Conservation (phyloP, 1,139 yeast species). For the Lodderomyces theae region DNA sequence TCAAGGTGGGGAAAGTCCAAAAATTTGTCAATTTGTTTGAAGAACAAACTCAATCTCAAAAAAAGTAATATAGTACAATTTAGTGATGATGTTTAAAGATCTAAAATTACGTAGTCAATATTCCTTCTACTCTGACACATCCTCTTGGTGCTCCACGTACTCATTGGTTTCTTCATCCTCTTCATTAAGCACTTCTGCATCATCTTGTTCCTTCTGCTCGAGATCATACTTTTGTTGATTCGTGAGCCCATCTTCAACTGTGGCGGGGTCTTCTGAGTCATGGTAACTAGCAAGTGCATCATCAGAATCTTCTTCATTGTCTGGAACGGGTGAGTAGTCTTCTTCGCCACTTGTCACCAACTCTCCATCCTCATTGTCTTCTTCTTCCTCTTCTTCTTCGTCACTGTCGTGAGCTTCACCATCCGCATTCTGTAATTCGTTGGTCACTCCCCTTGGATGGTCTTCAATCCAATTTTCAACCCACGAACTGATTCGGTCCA, state of each 20-base stretch:
- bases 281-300: constrained; percentile 2
- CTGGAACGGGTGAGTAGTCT: constrained; percentile 3
- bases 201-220: constrained; percentile 9
- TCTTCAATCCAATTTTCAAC: constrained; percentile 62
- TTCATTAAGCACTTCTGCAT: constrained; percentile 8
- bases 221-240: constrained; percentile 7
- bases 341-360: constrained; percentile 9
- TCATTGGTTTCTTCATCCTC: constrained; percentile 12
- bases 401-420: constrained; percentile 8
- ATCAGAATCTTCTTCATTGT: constrained; percentile 5
- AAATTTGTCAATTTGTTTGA: constrained; percentile 47
- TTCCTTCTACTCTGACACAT: constrained; percentile 9
- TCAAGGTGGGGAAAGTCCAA: constrained; percentile 49
- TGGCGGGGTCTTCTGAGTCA: constrained; percentile 3
- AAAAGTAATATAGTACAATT: not conserved
- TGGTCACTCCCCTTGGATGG: constrained; percentile 42
- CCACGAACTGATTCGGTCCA: constrained; percentile 75
- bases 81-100: not conserved
- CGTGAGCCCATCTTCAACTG: constrained; percentile 5
- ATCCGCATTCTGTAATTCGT: constrained; percentile 14
- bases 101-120: not conserved
- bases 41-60: constrained; percentile 22
- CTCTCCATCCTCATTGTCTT: constrained; percentile 8
- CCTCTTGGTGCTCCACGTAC: constrained; percentile 13
- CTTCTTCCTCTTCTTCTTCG: constrained; percentile 8